Evolutionary conservation across 2,329 filamentous ascomycete genomes (phyloP).

Genomic region (Diplodia intermedia): DNA sequence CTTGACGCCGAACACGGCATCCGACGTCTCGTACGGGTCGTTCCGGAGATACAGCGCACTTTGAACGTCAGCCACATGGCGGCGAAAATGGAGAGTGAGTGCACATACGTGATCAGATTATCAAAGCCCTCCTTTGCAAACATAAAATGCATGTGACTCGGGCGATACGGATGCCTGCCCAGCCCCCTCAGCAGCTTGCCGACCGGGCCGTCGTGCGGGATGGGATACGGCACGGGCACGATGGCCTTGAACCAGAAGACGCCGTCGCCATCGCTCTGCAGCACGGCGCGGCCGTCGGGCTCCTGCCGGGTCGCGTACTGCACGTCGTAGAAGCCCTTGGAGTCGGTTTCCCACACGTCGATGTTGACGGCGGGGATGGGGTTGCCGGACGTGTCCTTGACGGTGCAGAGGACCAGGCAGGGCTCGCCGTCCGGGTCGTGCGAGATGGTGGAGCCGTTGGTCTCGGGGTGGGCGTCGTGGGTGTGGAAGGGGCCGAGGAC

Average conservation of each 20-base stretch:
- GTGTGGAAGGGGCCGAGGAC: conserved; percentile 85
- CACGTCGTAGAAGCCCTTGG: conserved; percentile 81
- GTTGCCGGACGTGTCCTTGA: conserved; percentile 68
- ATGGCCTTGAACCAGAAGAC: conserved; percentile 86
- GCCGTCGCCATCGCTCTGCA: conserved; percentile 73
- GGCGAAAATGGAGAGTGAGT: too few relatives aligned
- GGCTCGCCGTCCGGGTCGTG: conserved; percentile 73
- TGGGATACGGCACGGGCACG: conserved; percentile 83
- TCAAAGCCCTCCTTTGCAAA: conserved; percentile 82
- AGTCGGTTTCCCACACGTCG: conserved; percentile 87
- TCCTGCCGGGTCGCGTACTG: conserved; percentile 68
- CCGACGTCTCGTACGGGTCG: conserved; percentile 81
- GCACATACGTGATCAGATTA: conserved; percentile 74
- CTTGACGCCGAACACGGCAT: conserved; percentile 88
- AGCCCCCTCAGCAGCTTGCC: conserved; percentile 71
- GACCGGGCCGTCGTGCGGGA: conserved; percentile 79
- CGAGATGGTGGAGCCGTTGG: conserved; percentile 68
- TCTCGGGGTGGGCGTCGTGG: conserved; percentile 69
- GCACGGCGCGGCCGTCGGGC: conserved; percentile 75
- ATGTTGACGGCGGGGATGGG: conserved; percentile 72
- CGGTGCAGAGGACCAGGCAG: conserved; percentile 74
- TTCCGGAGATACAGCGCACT: conserved; percentile 79
- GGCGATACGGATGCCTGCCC: conserved; percentile 77
- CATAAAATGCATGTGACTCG: conserved; percentile 87
- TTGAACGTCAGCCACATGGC: not conserved